A percentile compares a stretch with the other conserved stretches of the same genome.
Conservation (phyloP, 257 asterid genomes). For the Anisodus tanguticus region DNA sequence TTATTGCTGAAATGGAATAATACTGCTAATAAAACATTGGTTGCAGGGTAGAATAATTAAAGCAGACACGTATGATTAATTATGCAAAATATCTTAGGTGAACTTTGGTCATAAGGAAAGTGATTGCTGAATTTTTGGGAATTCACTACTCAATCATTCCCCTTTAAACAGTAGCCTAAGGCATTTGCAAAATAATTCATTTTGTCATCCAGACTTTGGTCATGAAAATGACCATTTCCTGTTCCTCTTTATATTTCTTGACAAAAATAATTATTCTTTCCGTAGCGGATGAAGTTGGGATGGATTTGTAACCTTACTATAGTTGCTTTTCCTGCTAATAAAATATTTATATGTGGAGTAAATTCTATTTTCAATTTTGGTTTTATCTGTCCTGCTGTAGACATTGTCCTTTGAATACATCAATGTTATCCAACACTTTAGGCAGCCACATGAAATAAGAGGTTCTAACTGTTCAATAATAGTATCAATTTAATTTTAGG, state of each 20-base stretch:
- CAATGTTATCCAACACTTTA: not conserved
- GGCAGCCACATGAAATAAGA: not conserved
- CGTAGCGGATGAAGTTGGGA: no score
- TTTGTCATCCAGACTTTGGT: not conserved
- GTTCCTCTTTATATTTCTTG: not conserved
- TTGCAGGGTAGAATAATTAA: not conserved
- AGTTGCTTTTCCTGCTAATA: not conserved
- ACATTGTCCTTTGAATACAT: not conserved
- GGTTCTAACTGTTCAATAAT: not conserved
- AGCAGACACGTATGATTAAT: not conserved
- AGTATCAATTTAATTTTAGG: not conserved
- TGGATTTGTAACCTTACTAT: not conserved
- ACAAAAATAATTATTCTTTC: not conserved
- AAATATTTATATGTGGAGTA: not conserved
- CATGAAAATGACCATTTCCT: not conserved
- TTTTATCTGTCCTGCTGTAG: not conserved
- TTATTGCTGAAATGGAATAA: not conserved
- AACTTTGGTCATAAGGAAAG: not conserved
- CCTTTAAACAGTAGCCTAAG: not conserved
- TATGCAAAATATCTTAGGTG: constrained; percentile 23
- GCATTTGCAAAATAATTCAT: not conserved
- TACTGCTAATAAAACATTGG: not conserved
- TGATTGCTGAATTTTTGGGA: not conserved
- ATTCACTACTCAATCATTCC: not conserved
- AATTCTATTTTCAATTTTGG: not conserved